Conservation (phyloP, 2,329 filamentous ascomycete species). For the Chaetomiaceae sp. region DNA sequence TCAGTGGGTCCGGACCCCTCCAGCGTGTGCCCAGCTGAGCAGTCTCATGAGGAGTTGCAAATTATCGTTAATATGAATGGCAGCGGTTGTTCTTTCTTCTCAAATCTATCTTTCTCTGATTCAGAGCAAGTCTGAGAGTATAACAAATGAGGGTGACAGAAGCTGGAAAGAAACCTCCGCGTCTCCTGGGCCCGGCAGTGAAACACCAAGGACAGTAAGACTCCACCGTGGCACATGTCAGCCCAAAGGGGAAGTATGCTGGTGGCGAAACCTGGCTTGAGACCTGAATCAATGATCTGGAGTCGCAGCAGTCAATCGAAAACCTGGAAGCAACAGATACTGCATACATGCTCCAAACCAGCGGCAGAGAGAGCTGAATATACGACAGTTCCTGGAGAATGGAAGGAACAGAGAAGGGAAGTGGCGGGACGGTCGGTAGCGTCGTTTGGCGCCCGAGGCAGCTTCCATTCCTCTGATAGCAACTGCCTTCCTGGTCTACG, state of each 20-base stretch:
- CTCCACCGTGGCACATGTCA: slow-evolving; percentile 60
- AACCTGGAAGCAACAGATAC: slow-evolving; percentile 51
- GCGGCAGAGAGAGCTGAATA: slow-evolving; percentile 50
- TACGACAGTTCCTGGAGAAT: too few relatives aligned
- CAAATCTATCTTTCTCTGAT: slow-evolving; percentile 52
- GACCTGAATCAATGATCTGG: slow-evolving; percentile 69
- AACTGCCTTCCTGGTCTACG: too few relatives aligned
- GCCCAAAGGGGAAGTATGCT: slow-evolving; percentile 55
- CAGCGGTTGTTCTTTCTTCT: too few relatives aligned
- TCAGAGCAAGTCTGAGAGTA: slow-evolving; percentile 45
- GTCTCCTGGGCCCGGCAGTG: slow-evolving; percentile 70
- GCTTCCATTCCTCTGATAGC: too few relatives aligned
- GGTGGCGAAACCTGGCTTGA: slow-evolving; percentile 68
- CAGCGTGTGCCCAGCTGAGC: too few relatives aligned
- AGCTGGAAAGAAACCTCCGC: slow-evolving; percentile 57
- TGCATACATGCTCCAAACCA: slow-evolving; percentile 91
- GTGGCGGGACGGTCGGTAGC: slow-evolving; percentile 2
- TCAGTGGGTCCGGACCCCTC: slow-evolving; percentile 1
- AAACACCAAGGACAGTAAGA: slow-evolving; percentile 70
- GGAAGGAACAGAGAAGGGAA: slow-evolving; percentile 30
- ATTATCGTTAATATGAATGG: too few relatives aligned
- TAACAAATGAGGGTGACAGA: slow-evolving; percentile 70
- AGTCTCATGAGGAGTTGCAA: too few relatives aligned
- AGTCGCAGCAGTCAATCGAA: slow-evolving; percentile 93
- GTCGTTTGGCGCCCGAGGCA: too few relatives aligned